These are phyloP conservation scores for Lasiodiplodia gonubiensis DNA, from an alignment of 2,329 filamentous ascomycete species.

Conservation along the genomic window DNA sequence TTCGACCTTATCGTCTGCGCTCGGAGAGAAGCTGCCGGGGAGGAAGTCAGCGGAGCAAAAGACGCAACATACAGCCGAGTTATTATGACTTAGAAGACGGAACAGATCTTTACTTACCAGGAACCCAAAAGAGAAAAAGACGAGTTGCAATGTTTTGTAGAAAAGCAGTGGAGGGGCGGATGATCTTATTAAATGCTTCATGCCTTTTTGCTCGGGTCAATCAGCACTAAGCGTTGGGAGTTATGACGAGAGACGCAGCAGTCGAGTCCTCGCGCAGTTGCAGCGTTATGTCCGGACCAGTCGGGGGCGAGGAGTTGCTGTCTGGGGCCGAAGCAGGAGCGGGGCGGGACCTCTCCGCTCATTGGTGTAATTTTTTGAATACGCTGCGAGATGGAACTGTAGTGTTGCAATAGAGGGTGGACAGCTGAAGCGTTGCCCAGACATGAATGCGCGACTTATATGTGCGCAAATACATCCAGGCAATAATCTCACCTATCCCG, in stretches of 20 bases:
- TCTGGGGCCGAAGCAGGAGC: background rate
- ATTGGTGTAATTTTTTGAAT: no score
- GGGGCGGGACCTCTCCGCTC: background rate
- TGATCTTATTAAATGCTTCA: background rate
- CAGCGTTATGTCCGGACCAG: conserved; percentile 1
- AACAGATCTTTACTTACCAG: background rate
- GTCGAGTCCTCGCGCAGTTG: background rate
- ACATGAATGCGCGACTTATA: no score
- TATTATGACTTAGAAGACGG: no score
- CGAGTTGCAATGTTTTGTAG: background rate
- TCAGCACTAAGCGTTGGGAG: background rate
- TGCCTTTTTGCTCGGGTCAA: background rate
- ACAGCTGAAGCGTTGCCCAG: no score
- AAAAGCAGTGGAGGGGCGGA: background rate
- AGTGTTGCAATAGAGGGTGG: no score
- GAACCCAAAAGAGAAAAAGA: background rate
- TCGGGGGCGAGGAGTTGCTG: background rate
- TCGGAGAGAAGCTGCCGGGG: background rate
- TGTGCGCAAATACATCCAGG: no score
- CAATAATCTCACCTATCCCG: no score
- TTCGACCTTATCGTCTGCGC: no score
- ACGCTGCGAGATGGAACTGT: no score
- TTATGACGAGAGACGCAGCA: background rate
- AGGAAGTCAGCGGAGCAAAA: no score
- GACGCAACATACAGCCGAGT: no score